A percentile compares a stretch with the other conserved stretches of the same genome.
These are phyloP conservation scores for Pyrenochaeta sp. DNA, from an alignment of 2,329 filamentous ascomycete species.

Conservation along the genomic window DNA sequence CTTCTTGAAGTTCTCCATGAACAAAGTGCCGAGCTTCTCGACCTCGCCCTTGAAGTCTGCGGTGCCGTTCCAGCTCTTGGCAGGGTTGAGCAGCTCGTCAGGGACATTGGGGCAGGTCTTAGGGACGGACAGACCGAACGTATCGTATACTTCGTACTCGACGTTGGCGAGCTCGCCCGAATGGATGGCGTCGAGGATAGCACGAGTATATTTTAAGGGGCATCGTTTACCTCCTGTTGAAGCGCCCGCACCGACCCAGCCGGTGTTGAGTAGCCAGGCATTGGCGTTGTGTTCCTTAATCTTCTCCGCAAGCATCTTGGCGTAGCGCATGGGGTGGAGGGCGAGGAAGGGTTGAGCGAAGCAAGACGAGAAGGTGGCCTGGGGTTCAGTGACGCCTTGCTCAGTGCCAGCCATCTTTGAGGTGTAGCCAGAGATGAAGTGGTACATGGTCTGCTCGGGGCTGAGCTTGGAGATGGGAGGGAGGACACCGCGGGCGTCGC, in stretches of 20 bases:
- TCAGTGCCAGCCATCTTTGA: slow-evolving; percentile 99
- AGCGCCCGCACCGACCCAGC: slow-evolving; percentile 92
- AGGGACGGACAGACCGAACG: slow-evolving; percentile 97
- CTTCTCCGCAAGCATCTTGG: slow-evolving; percentile 98
- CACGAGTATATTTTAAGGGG: slow-evolving; percentile 97
- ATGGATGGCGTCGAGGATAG: slow-evolving; percentile 98
- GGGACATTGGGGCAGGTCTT: slow-evolving; percentile 90
- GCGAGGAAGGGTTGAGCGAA: slow-evolving; percentile 99
- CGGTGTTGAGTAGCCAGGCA: slow-evolving; percentile 98
- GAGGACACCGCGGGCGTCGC: slow-evolving; percentile 95
- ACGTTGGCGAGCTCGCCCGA: slow-evolving; percentile 91
- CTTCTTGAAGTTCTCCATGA: slow-evolving; percentile 98
- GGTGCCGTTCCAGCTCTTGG: slow-evolving; percentile 86
- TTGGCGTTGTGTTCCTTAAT: slow-evolving; percentile 94
- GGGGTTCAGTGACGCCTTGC: slow-evolving; percentile 94
- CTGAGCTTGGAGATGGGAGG: slow-evolving; percentile 97
- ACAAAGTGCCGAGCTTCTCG: slow-evolving; percentile 86
- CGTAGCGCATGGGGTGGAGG: slow-evolving; percentile 98
- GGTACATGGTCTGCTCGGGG: slow-evolving; percentile 98
- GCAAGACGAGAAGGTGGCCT: slow-evolving; percentile 98
- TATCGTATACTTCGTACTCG: slow-evolving; percentile 93
- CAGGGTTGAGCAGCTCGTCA: slow-evolving; percentile 91
- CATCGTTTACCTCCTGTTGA: slow-evolving; percentile 94
- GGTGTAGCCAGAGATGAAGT: slow-evolving; percentile 99
- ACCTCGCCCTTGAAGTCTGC: slow-evolving; percentile 89